Evolutionary conservation across 345 rosid species (phyloP), one percentile per base, ranked within the genome.

Genomic region (Linum usitatissimum): DNA sequence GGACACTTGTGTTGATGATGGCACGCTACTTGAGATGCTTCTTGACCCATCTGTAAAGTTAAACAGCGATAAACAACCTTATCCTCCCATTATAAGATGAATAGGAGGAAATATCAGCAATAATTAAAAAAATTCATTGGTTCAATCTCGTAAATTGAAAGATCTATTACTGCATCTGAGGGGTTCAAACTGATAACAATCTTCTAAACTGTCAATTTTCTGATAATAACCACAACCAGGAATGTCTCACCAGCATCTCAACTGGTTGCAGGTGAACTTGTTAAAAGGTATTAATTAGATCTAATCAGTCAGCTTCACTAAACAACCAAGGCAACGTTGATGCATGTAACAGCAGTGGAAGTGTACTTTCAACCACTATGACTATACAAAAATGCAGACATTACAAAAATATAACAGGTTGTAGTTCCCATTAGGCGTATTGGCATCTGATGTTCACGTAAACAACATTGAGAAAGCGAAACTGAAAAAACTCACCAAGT

Each of bases 401-500:
- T 15, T 3, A 45, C 51, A 45, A 40, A 7, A 6, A 45, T 45
- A 45, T 45, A 10, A 45, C 3, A 10, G 8, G 51, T 45, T 0
- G 51, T 4, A 13, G 28, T 38, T 28, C 6, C 6, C 15, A 49
- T 21, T 38, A 13, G 3, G 10, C 23, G 53, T 28, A 42, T 38
- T 10, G 6, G 53, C 17, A 51, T 53, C 15, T 36, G 58, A 15
- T 45, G 17, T 42, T 45, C n/a, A 20, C 55, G 36, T 13, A 66
- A 42, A 61, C 61, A n/a, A 1, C 18, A 30, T 38, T 21, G 9
- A 59, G 10, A 17, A 57, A 19, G 53, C 48, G 38, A 34, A 34
- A 49, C 12, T 42, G 68, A 34, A 55, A 14, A 59, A 48, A 57
- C 92, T 76, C 68, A 87, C 95, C 93, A 67, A 58, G 61, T 72